A percentile compares a stretch with the other conserved stretches of the same genome.
These are phyloP conservation scores for Calophaca sinica DNA, from an alignment of 306 rosid species.

Conservation along the genomic window DNA sequence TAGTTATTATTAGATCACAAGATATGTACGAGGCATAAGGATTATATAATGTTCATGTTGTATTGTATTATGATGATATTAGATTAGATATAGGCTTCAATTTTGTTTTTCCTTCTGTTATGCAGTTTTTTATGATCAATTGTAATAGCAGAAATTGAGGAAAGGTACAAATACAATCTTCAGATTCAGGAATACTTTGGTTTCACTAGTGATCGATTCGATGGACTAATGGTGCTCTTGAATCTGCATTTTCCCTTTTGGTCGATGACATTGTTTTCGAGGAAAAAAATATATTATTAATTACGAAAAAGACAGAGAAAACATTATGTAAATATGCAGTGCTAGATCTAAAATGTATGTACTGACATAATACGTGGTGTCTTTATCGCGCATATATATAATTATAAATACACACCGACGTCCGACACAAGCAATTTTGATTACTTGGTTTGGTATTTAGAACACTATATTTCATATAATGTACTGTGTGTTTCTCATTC, in stretches of 20 bases:
- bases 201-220: too few relatives aligned
- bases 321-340: too few relatives aligned
- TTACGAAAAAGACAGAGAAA: background rate
- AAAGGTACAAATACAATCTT: background rate
- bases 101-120: background rate
- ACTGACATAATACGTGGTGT: background rate
- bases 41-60: too few relatives aligned
- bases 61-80: too few relatives aligned
- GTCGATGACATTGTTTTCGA: background rate
- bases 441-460: too few relatives aligned
- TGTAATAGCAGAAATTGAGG: background rate
- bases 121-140: background rate
- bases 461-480: too few relatives aligned
- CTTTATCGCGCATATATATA: background rate
- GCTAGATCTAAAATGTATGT: background rate
- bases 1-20: background rate
- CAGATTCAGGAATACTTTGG: background rate
- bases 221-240: background rate
- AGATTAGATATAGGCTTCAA: background rate
- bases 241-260: slow-evolving; percentile 13
- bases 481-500: too few relatives aligned
- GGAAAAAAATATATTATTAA: background rate
- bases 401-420: background rate
- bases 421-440: too few relatives aligned
- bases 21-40: too few relatives aligned